These are phyloP conservation scores for Zhuliangozyma parablackwelliae DNA, from an alignment of 1,139 yeast species.

Conservation along the genomic window DNA sequence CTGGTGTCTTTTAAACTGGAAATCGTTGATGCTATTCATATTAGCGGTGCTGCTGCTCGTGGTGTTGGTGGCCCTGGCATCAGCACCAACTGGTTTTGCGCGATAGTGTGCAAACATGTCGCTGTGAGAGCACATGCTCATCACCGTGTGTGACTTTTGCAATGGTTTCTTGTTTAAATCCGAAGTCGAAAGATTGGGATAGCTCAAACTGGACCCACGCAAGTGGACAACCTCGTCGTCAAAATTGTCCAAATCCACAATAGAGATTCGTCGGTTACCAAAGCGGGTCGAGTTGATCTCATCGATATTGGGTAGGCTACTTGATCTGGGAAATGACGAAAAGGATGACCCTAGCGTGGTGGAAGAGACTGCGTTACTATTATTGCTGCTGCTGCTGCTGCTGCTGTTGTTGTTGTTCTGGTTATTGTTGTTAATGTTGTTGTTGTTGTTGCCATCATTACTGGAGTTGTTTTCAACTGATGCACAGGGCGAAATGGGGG, in stretches of 20 bases:
- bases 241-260: conserved; percentile 23
- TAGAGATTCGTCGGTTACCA: conserved; percentile 13
- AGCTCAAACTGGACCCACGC: conserved; percentile 1
- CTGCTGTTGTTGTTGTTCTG: no score
- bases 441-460: no score
- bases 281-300: conserved; percentile 7
- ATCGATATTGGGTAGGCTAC: conserved; percentile 9
- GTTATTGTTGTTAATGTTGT: no score
- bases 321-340: background rate
- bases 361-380: no score
- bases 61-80: no score
- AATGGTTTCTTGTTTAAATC: conserved; percentile 1
- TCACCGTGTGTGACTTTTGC: background rate
- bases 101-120: no score
- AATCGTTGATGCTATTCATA: no score
- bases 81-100: no score
- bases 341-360: no score
- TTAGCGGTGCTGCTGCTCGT: background rate
- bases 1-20: conserved; percentile 17
- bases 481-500: no score
- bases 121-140: background rate
- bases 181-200: conserved; percentile 4
- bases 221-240: conserved; percentile 9
- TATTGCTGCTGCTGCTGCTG: no score
- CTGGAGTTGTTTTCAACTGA: no score